Conservation (phyloP, 106 monocot species). For the Platanthera zijinensis region DNA sequence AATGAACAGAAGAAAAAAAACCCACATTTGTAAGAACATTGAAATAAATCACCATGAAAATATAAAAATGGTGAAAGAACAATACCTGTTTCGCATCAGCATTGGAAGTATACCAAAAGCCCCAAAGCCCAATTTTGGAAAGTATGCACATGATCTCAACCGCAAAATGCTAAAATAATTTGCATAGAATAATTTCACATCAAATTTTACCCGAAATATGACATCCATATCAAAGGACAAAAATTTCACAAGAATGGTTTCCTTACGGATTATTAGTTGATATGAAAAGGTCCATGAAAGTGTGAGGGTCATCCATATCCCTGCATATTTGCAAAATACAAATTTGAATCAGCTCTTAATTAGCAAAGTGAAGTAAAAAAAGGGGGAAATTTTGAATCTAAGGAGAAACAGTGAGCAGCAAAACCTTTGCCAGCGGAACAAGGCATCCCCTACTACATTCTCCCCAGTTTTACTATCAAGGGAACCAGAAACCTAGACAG, state of each 20-base stretch:
- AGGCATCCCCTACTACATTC: constrained; percentile 60
- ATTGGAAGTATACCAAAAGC: constrained; percentile 70
- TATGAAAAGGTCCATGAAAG: constrained; percentile 76
- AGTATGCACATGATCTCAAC: constrained; percentile 75
- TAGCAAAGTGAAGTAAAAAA: not conserved
- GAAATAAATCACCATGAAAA: not conserved
- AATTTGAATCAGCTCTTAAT: not conserved
- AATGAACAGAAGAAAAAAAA: not conserved
- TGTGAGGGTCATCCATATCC: constrained; percentile 94
- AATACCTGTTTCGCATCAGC: constrained; percentile 47
- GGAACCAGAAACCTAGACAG: constrained; percentile 46
- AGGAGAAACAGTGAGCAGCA: not conserved
- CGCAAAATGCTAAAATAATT: constrained; percentile 42
- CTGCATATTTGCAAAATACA: constrained; percentile 23
- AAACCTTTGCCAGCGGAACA: constrained; percentile 96
- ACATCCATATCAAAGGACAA: not conserved
- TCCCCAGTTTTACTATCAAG: constrained; percentile 33
- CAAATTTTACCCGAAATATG: not conserved
- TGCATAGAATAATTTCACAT: constrained; percentile 3
- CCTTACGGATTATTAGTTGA: constrained; percentile 73
- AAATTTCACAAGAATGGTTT: constrained; percentile 5
- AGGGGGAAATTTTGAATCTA: not conserved
- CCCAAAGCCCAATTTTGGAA: constrained; percentile 62
- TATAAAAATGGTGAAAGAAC: not conserved
- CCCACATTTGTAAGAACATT: not conserved